Evolutionary conservation across 495 filamentous ascomycete species (phyloP).

Genomic region (Astrocystis sublimbata): DNA sequence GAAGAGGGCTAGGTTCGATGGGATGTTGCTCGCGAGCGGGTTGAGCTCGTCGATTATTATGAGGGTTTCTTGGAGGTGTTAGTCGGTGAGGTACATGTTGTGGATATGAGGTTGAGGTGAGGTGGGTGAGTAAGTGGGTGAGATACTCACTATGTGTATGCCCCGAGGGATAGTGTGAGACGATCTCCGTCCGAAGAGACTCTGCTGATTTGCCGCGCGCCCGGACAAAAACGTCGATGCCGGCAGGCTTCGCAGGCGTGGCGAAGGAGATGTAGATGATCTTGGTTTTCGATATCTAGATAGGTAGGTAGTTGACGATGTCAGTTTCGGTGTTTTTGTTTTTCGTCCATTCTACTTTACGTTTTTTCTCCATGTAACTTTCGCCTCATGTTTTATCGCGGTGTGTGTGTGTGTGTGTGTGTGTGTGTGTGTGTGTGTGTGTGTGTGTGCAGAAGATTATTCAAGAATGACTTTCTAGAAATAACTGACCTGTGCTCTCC

Average conservation of each 20-base stretch:
- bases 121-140: slow-evolving; percentile 30
- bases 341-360: slow-evolving; percentile 12
- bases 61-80: slow-evolving; percentile 47
- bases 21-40: slow-evolving; percentile 41
- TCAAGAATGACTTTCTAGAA: too few relatives aligned
- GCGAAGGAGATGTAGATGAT: slow-evolving; percentile 78
- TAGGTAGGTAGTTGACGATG: too few relatives aligned
- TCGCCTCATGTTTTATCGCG: too few relatives aligned
- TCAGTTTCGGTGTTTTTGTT: slow-evolving; percentile 14
- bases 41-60: slow-evolving; percentile 66
- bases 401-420: too few relatives aligned
- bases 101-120: slow-evolving; percentile 22
- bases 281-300: slow-evolving; percentile 54
- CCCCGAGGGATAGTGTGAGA: slow-evolving; percentile 48
- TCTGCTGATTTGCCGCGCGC: slow-evolving; percentile 59
- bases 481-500: slow-evolving; percentile 66
- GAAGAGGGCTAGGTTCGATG: slow-evolving; percentile 52
- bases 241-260: slow-evolving; percentile 57
- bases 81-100: slow-evolving; percentile 7
- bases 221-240: slow-evolving; percentile 63
- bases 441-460: neutral
- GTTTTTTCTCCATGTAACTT: too few relatives aligned
- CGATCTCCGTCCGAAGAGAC: slow-evolving; percentile 58
- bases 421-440: too few relatives aligned
- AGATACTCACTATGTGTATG: slow-evolving; percentile 42